Base-by-base conservation (phyloP, 306 rosid species). In the Vicia faba region DNA sequence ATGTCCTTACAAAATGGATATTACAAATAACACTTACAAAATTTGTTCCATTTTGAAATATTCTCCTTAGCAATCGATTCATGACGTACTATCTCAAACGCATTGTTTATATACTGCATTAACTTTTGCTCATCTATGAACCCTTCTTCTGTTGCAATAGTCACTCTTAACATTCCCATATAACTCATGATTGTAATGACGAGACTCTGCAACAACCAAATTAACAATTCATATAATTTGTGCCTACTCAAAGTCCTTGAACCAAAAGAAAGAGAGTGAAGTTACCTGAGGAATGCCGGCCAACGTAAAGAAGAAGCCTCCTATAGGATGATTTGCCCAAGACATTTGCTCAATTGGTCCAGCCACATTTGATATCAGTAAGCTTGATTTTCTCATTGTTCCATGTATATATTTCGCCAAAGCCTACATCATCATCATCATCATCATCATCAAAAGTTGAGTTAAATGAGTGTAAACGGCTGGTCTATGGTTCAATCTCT, bases 161-260 rank as follows among this genome's bases (percentile, higher is more conserved):
- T 69, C 31, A 69, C 65, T 41, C 74, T 56, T 56, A 69, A 15
- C 74, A 56, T 28, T 7, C 74, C 74, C 65, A 69, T 69, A 69
- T 69, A 69, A 44, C 74, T 69, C n/a, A 57, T 41, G 14, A 69
- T 56, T 26, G 74, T 14, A 56, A 69, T 16, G n/a, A 40, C 45
- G 5, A 69, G 33, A 41, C 65, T 69, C 65, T 69, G 56, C 64
- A 40, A 69, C 2, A 39, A 38, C 5, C 5, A 12, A 61, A 31
- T 7, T 31, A 31, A 7, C 36, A 7, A 4, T 25, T 25, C 28
- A 25, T 25, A 2, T 25, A 25, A 1, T 25, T 25, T 25, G 28
- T 25, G 28, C 2, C 28, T 25, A 25, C 28, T 25, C 28, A 0
- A 25, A 25, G 4, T 25, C 28, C 28, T 31, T 31, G 36, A 6